These are phyloP conservation scores for Epichloe bromicola DNA, from an alignment of 2,329 filamentous ascomycete genomes.

Conservation along the genomic window DNA sequence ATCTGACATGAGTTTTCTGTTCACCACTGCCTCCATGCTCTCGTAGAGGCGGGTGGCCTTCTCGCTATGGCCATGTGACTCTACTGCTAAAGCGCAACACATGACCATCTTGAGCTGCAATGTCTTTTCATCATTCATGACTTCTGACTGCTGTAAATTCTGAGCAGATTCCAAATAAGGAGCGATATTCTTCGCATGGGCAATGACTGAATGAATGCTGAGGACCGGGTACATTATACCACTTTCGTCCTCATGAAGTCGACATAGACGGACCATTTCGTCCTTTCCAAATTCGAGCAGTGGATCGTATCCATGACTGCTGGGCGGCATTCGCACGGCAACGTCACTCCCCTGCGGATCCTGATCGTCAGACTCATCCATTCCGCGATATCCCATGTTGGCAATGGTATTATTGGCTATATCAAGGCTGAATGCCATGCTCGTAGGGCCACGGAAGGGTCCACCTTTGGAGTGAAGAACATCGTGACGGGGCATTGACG, in stretches of 20 bases:
- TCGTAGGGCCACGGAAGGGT: constrained; percentile 73
- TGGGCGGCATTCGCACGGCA: constrained; percentile 11
- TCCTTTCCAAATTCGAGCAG: constrained; percentile 67
- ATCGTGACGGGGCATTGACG: constrained; percentile 25
- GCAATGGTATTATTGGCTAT: constrained; percentile 78
- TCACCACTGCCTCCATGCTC: constrained; percentile 58
- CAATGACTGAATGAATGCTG: constrained; percentile 57
- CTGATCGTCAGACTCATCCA: constrained; percentile 50
- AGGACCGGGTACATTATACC: constrained; percentile 86
- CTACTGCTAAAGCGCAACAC: constrained; percentile 63
- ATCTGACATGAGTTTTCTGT: constrained; percentile 49
- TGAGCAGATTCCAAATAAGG: constrained; percentile 52
- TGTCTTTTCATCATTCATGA: constrained; percentile 40
- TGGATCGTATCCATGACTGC: constrained; percentile 46
- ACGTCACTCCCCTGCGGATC: constrained; percentile 18
- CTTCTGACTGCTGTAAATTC: constrained; percentile 20
- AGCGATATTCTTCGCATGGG: constrained; percentile 56
- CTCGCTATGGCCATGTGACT: constrained; percentile 66
- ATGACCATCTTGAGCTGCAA: constrained; percentile 73
- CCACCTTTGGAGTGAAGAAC: constrained; percentile 41
- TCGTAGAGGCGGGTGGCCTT: constrained; percentile 62
- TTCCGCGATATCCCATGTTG: constrained; percentile 71
- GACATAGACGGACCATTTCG: constrained; percentile 67
- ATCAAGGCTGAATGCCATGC: constrained; percentile 71
- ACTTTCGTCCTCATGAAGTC: constrained; percentile 78